Conservation (phyloP, 192 early-diverging fungal species). For the Phycomyces blakesleeanus region DNA sequence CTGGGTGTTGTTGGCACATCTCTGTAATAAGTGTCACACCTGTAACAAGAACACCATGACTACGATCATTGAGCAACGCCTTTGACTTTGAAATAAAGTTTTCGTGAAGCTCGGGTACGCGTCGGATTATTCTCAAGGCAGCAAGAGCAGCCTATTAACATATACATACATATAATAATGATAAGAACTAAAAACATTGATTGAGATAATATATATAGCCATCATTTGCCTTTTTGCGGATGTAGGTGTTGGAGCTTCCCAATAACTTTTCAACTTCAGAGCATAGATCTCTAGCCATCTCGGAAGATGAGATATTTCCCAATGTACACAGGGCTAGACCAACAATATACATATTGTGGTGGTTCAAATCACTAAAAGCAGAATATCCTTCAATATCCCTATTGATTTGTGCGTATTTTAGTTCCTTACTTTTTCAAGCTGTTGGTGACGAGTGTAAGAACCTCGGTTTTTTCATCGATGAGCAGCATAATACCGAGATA, state of each 20-base stretch:
- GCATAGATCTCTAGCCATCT: slow-evolving; percentile 92
- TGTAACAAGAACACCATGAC: slow-evolving; percentile 93
- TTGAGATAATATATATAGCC: not conserved
- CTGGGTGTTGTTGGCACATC: slow-evolving; percentile 74
- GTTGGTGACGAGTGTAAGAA: slow-evolving; percentile 96
- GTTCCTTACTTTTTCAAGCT: slow-evolving; percentile 86
- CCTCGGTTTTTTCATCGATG: slow-evolving; percentile 96
- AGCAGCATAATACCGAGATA: slow-evolving; percentile 98
- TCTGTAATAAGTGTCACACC: slow-evolving; percentile 86
- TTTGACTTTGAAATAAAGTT: slow-evolving; percentile 75
- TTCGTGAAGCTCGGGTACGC: slow-evolving; percentile 89
- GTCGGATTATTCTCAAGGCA: slow-evolving; percentile 86
- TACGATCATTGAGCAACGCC: slow-evolving; percentile 81
- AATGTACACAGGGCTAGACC: slow-evolving; percentile 94
- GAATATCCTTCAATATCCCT: not conserved
- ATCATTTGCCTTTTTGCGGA: slow-evolving; percentile 86
- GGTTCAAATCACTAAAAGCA: slow-evolving; percentile 84
- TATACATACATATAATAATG: not conserved
- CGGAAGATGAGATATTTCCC: slow-evolving; percentile 93
- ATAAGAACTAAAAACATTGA: too few relatives aligned
- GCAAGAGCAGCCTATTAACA: slow-evolving; percentile 77
- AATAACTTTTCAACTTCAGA: slow-evolving; percentile 92
- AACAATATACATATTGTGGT: slow-evolving; percentile 92
- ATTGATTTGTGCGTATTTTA: not conserved
- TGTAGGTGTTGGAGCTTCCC: slow-evolving; percentile 86